Evolutionary conservation across 2,329 filamentous ascomycete species (phyloP).

Genomic region (Fusarium nelsonii): DNA sequence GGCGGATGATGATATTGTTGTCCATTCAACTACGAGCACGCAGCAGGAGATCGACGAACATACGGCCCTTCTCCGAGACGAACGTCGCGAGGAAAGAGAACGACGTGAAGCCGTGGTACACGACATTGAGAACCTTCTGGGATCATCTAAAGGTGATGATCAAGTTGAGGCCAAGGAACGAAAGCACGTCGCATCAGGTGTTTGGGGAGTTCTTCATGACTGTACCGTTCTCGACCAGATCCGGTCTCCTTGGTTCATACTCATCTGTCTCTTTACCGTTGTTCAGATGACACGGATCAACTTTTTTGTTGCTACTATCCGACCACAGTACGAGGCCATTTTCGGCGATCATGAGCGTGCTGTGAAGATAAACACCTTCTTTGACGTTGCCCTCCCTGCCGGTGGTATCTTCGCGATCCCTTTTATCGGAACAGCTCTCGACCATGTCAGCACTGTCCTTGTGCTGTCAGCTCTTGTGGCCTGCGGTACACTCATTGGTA

Average conservation of each 20-base stretch:
- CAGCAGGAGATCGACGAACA: constrained; percentile 64
- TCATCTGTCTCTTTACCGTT: constrained; percentile 85
- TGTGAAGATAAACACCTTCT: constrained; percentile 81
- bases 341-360: constrained; percentile 73
- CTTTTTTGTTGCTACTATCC: constrained; percentile 90
- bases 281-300: constrained; percentile 87
- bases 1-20: constrained; percentile 50
- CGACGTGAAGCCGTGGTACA: constrained; percentile 73
- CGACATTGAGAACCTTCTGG: constrained; percentile 80
- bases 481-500: constrained; percentile 79
- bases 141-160: constrained; percentile 69
- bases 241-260: constrained; percentile 82
- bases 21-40: constrained; percentile 44
- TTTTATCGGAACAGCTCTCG: constrained; percentile 84
- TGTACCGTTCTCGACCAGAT: constrained; percentile 79
- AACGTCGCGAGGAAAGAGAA: constrained; percentile 69
- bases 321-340: constrained; percentile 83
- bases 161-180: constrained; percentile 76
- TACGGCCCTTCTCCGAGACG: constrained; percentile 65
- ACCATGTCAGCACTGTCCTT: constrained; percentile 78
- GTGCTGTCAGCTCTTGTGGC: constrained; percentile 78
- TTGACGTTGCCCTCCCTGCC: constrained; percentile 82
- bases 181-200: constrained; percentile 77
- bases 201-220: constrained; percentile 89
- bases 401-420: constrained; percentile 88